These are phyloP conservation scores for Russula sp. DNA, from an alignment of 768 basidiomycete species.

Conservation along the genomic window DNA sequence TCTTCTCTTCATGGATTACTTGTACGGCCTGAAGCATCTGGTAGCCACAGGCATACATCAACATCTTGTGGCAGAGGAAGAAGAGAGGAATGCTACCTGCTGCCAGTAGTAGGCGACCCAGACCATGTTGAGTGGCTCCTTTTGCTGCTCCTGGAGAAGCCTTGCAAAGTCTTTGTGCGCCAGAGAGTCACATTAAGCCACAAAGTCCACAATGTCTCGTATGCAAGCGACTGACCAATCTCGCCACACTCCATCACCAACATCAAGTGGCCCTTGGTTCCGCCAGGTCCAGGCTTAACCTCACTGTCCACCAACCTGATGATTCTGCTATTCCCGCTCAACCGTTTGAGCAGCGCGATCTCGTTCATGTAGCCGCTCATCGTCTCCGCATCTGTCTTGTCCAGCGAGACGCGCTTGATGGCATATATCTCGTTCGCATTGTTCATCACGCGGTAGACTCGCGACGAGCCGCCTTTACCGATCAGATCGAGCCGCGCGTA, in stretches of 20 bases:
- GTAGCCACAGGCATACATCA: constrained; percentile 3
- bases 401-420: constrained; percentile 87
- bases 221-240: constrained; percentile 38
- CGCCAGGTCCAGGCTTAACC: constrained; percentile 63
- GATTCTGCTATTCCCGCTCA: constrained; percentile 90
- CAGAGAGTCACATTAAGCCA: constrained; percentile 2
- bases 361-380: constrained; percentile 95
- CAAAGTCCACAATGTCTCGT: neutral
- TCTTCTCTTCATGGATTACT: constrained; percentile 96
- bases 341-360: constrained; percentile 85
- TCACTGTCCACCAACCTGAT: constrained; percentile 91
- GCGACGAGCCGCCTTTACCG: constrained; percentile 93
- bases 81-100: constrained; percentile 52
- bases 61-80: neutral
- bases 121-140: constrained; percentile 82
- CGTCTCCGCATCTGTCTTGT: constrained; percentile 83
- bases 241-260: constrained; percentile 98
- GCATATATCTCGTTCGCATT: constrained; percentile 74
- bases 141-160: constrained; percentile 77
- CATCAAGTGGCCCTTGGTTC: constrained; percentile 67
- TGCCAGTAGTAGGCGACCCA: constrained; percentile 97
- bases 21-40: constrained; percentile 99
- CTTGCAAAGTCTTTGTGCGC: constrained; percentile 59
- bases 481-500: constrained; percentile 86
- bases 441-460: constrained; percentile 87